Base-by-base conservation (phyloP, 768 basidiomycete genomes). In the Boletus rubropictus region DNA sequence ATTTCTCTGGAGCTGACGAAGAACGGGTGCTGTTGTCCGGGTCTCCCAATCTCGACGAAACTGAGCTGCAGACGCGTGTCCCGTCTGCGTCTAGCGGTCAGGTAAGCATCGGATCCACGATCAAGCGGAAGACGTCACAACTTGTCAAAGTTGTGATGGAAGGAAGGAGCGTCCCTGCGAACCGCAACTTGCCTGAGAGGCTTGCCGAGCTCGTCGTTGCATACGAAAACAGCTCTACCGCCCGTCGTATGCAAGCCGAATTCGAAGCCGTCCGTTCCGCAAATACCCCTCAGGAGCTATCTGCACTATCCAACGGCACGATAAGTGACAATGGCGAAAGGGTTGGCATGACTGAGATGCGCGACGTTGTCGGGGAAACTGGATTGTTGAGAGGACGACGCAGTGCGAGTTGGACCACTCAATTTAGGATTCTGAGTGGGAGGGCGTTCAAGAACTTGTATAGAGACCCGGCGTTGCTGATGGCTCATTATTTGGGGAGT, bases 361-460 rank as follows among this genome's bases (percentile, higher is more conserved):
- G 80, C 2, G 86, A 92, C 63, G 80, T 86, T 0, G 76, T 73
- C 22, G 70, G 77, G 22, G 88, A 90, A 67, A 86, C 79, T 31
- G 69, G 74, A 42, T 58, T 88, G 49, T 64, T 92, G 60, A 68
- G 84, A 42, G 86, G 85, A 14, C 71, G 83, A 56, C 82, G 86
- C 66, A 78, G 91, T 46, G 96, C 95, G 7, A 85, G 79, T 52
- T 92, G 84, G 80, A 74, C 73, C 35, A 94, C 87, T 15, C 96
- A 99, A 70, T 98, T 99, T 61, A 78, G 80, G 63, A 94, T 97
- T 47, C 69, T 99, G 62, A 96, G 92, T 62, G 94, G 94, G 21
- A 71, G 96, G 48, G 93, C 95, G 18, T 98, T 99, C 77, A 98
- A 98, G 78, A 98, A 98, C 61, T 67, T 99, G 50, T 98, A 99